These are phyloP conservation scores for Pseudodiploospora longispora DNA, from an alignment of 2,329 filamentous ascomycete species.

Conservation along the genomic window DNA sequence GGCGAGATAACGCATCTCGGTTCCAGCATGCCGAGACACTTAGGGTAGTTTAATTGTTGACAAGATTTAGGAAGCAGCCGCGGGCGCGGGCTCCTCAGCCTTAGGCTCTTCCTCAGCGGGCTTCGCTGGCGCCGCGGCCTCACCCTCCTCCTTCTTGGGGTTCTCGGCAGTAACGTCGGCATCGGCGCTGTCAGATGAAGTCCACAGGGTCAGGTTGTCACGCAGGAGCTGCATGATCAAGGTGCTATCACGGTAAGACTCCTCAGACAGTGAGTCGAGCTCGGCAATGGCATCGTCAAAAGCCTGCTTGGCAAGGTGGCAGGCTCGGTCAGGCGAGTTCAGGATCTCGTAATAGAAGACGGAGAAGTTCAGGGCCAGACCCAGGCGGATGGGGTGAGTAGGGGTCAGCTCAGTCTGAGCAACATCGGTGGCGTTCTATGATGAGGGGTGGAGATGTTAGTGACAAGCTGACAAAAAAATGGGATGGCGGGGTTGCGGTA, in stretches of 20 bases:
- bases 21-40: constrained; percentile 27
- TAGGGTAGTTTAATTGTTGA: constrained; percentile 27
- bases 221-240: constrained; percentile 98
- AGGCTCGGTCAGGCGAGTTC: constrained; percentile 94
- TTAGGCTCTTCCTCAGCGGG: constrained; percentile 36
- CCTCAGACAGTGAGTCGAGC: constrained; percentile 94
- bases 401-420: constrained; percentile 96
- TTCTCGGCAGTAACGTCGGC: constrained; percentile 54
- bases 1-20: constrained; percentile 26
- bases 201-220: constrained; percentile 98
- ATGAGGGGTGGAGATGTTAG: not conserved
- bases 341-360: constrained; percentile 99
- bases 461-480: not conserved
- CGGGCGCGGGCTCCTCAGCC: constrained; percentile 34
- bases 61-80: constrained; percentile 45
- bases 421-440: constrained; percentile 89
- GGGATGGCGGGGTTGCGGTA: constrained; percentile 12
- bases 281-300: constrained; percentile 98
- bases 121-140: constrained; percentile 29
- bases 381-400: constrained; percentile 95
- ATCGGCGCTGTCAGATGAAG: constrained; percentile 83
- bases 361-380: constrained; percentile 97
- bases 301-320: constrained; percentile 97
- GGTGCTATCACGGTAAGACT: constrained; percentile 98
- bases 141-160: constrained; percentile 53